Evolutionary conservation across 257 asterid genomes (phyloP).

Genomic region (Solanum microdontum): DNA sequence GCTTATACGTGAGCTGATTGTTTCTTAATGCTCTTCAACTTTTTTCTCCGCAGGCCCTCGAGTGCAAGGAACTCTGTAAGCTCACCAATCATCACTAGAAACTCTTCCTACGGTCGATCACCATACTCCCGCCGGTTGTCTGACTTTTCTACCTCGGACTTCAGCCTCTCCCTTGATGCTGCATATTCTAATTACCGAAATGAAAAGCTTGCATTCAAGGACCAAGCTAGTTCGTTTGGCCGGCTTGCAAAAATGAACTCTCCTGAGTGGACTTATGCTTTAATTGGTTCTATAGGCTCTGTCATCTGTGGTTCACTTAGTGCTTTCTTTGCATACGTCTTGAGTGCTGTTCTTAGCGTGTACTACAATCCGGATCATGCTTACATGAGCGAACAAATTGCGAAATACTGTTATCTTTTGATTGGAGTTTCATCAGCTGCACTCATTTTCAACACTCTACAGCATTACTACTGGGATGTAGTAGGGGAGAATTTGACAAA

Average conservation of each 20-base stretch:
- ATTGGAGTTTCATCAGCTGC: constrained; percentile 92
- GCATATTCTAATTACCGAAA: constrained; percentile 51
- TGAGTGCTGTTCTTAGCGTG: constrained; percentile 81
- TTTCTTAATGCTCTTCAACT: not conserved
- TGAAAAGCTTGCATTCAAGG: constrained; percentile 81
- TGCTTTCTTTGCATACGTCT: constrained; percentile 80
- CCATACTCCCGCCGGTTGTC: constrained; percentile 82
- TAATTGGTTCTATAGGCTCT: constrained; percentile 77
- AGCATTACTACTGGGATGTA: constrained; percentile 86
- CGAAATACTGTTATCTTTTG: constrained; percentile 75
- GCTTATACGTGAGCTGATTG: not conserved
- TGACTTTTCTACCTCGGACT: constrained; percentile 89
- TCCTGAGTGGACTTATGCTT: constrained; percentile 83
- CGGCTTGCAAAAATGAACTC: constrained; percentile 90
- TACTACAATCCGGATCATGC: constrained; percentile 74
- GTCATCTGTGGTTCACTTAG: constrained; percentile 85
- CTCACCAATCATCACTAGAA: constrained; percentile 77
- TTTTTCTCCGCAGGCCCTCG: constrained; percentile 53
- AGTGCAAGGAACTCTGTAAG: constrained; percentile 91
- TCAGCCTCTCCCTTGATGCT: constrained; percentile 66
- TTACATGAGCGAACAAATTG: constrained; percentile 62
- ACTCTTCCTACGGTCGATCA: constrained; percentile 79
- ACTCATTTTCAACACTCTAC: constrained; percentile 72
- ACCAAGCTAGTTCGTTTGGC: constrained; percentile 75
- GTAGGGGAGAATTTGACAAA: constrained; percentile 82